phyloP scores from a whole-genome alignment of 179 eudicot species.

The Beta corolliflora region DNA sequence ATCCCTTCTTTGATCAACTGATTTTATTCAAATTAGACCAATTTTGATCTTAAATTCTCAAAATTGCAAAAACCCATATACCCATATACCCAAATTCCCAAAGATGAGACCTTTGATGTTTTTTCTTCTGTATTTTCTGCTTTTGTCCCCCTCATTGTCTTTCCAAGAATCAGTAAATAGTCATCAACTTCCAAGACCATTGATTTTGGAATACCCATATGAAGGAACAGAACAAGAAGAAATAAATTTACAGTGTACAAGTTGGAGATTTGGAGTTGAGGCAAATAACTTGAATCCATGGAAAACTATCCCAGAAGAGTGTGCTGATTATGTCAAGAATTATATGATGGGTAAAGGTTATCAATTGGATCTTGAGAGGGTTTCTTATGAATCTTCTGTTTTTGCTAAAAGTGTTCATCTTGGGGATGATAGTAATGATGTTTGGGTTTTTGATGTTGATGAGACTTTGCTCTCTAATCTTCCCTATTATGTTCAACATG shows the following conservation, averaged over 20 bases:
- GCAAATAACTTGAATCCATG: constrained; percentile 77
- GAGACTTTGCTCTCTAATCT: constrained; percentile 90
- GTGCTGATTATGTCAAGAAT: constrained; percentile 67
- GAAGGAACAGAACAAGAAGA: constrained; percentile 35
- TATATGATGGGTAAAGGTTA: constrained; percentile 62
- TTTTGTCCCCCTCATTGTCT: constrained; percentile 20
- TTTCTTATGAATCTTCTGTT: constrained; percentile 54
- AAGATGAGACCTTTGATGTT: constrained; percentile 26
- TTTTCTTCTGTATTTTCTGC: constrained; percentile 10
- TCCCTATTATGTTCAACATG: constrained; percentile 82
- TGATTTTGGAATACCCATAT: constrained; percentile 55
- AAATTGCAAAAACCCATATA: constrained; percentile 14
- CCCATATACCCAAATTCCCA: constrained; percentile 2
- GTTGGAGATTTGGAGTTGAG: constrained; percentile 91
- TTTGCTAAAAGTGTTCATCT: constrained; percentile 53
- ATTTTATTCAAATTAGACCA: not conserved
- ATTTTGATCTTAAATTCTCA: not conserved
- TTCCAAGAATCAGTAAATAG: constrained; percentile 26
- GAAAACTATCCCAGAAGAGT: constrained; percentile 76
- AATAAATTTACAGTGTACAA: constrained; percentile 50
- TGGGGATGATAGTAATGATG: constrained; percentile 64
- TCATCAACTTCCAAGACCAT: constrained; percentile 54
- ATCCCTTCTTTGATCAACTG: not conserved
- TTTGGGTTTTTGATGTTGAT: constrained; percentile 89
- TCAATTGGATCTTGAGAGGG: constrained; percentile 59